Conservation (phyloP, 1,284 basidiomycete species). For the Cerioporus squamosus region DNA sequence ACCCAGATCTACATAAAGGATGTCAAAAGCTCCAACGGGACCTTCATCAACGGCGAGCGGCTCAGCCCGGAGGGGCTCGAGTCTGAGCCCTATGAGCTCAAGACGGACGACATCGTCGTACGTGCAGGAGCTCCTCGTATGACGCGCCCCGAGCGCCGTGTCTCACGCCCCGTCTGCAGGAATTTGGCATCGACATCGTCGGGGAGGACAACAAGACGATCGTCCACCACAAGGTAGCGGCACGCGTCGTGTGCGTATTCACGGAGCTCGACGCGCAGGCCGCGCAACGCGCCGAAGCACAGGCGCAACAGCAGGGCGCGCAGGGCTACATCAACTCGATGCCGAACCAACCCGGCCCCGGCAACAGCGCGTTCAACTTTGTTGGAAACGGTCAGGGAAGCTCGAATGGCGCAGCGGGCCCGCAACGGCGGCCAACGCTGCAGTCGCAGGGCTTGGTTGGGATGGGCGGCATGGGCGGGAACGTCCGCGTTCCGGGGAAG, state of each 20-base stretch:
- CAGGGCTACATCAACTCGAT: conserved; percentile 30
- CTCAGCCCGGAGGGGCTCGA: conserved; percentile 91
- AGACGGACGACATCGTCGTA: conserved; percentile 91
- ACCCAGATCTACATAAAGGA: conserved; percentile 95
- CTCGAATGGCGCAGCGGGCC: conserved; percentile 36
- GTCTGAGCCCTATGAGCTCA: conserved; percentile 92
- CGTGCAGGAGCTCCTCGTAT: conserved; percentile 32
- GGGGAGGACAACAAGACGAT: conserved; percentile 99
- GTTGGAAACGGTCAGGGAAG: conserved; percentile 38
- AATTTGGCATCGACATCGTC: conserved; percentile 89
- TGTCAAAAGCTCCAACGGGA: conserved; percentile 97
- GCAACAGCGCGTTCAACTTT: conserved; percentile 45
- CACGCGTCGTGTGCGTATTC: conserved; percentile 89
- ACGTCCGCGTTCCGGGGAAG: conserved; percentile 71
- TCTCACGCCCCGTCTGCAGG: conserved; percentile 12
- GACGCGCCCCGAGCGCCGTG: conserved; percentile 2
- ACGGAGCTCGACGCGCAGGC: conserved; percentile 83
- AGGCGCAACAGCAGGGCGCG: conserved; percentile 42
- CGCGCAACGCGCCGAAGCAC: conserved; percentile 69
- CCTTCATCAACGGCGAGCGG: conserved; percentile 96
- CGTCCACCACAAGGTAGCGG: conserved; percentile 98
- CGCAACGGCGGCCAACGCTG: conserved; percentile 56
- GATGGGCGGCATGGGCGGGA: conserved; percentile 78
- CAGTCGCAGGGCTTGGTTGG: conserved; percentile 64
- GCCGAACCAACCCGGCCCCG: conserved; percentile 42